phyloP scores from a whole-genome alignment of 495 filamentous ascomycete species.

The Aspergillus olivimuriae region DNA sequence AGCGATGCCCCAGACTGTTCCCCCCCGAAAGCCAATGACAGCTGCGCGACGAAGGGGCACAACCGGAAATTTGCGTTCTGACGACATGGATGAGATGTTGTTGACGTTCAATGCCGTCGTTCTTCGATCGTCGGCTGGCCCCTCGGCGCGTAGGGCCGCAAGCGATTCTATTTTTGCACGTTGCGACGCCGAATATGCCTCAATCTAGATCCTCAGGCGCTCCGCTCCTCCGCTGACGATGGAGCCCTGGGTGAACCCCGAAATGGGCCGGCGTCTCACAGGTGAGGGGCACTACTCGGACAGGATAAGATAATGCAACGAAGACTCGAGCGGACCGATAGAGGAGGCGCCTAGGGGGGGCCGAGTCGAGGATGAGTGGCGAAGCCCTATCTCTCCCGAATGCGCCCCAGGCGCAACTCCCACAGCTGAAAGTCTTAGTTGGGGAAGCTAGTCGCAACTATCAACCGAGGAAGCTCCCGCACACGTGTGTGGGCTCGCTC shows the following conservation, averaged over 20 bases:
- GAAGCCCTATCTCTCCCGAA: background rate
- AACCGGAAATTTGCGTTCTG: background rate
- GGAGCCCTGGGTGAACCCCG: background rate
- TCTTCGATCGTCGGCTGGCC: background rate
- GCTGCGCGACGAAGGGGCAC: background rate
- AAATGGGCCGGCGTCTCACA: conserved; percentile 13
- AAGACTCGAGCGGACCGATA: background rate
- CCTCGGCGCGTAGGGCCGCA: too few relatives aligned
- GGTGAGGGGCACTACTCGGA: conserved; percentile 13
- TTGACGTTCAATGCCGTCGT: background rate
- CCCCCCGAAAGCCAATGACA: background rate
- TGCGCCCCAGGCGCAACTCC: too few relatives aligned
- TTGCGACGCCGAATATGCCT: background rate
- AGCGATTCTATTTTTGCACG: background rate
- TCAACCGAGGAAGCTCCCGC: background rate
- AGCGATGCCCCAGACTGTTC: background rate
- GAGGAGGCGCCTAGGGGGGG: too few relatives aligned
- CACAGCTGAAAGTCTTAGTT: background rate
- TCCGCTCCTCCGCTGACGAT: background rate
- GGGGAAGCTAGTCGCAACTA: too few relatives aligned
- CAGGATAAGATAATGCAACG: conserved; percentile 5
- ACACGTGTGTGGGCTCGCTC: background rate
- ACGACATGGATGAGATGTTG: background rate
- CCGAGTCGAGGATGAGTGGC: too few relatives aligned
- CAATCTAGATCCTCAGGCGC: conserved; percentile 3